phyloP scores from a whole-genome alignment of 176 grass and related monocot genomes.

The Elaeis guineensis region DNA sequence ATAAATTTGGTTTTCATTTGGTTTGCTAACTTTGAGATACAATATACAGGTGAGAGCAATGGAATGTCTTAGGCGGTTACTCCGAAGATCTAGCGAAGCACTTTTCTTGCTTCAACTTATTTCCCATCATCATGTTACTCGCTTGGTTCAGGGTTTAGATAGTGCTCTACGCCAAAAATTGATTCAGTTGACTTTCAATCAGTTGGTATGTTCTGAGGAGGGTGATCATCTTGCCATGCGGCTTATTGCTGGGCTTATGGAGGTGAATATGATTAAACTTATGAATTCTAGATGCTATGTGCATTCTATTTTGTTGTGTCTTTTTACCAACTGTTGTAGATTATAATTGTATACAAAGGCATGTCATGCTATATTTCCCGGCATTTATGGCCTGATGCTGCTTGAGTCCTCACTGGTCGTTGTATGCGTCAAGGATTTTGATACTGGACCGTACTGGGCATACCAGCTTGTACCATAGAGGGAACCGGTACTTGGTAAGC shows the following conservation, averaged over 20 bases:
- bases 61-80: slow-evolving; percentile 93
- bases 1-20: slow-evolving; percentile 5
- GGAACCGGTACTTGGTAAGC: no score
- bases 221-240: slow-evolving; percentile 67
- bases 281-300: no score
- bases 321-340: no score
- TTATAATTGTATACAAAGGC: neutral
- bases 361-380: neutral
- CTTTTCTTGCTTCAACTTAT: slow-evolving; percentile 91
- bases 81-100: slow-evolving; percentile 91
- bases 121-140: slow-evolving; percentile 83
- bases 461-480: no score
- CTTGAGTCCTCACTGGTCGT: no score
- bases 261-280: slow-evolving; percentile 34
- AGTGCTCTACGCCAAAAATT: slow-evolving; percentile 52
- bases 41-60: slow-evolving; percentile 86
- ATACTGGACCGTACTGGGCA: no score
- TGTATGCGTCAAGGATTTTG: no score
- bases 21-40: slow-evolving; percentile 13
- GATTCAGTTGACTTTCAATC: slow-evolving; percentile 75
- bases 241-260: slow-evolving; percentile 91
- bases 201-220: slow-evolving; percentile 92
- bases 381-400: neutral
- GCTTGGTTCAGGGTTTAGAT: slow-evolving; percentile 78
- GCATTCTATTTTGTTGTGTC: no score